phyloP scores from a whole-genome alignment of 1,284 basidiomycete genomes.

The Cutaneotrichosporon cyanovorans region DNA sequence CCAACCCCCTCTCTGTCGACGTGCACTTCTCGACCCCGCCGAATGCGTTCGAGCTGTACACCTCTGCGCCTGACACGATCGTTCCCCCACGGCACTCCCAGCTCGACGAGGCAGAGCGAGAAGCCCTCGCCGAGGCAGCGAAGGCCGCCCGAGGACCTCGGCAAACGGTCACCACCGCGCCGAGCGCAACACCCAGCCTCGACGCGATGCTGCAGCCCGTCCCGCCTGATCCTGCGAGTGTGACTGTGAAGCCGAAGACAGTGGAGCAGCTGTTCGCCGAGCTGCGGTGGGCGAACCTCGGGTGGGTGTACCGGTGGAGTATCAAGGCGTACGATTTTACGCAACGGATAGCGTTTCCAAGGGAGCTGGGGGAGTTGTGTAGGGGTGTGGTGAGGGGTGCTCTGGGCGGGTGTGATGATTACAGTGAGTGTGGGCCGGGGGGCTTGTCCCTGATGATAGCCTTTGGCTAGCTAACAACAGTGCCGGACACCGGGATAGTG shows the following conservation, averaged over 20 bases:
- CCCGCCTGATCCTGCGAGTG: slow-evolving; percentile 21
- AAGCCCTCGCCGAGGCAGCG: background rate
- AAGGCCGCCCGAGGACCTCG: background rate
- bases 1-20: slow-evolving; percentile 81
- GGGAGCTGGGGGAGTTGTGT: slow-evolving; percentile 56
- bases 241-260: slow-evolving; percentile 50
- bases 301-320: slow-evolving; percentile 64
- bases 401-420: slow-evolving; percentile 65
- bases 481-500: slow-evolving; percentile 85
- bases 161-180: slow-evolving; percentile 22
- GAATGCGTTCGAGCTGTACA: slow-evolving; percentile 50
- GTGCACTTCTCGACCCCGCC: slow-evolving; percentile 69
- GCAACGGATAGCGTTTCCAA: slow-evolving; percentile 57
- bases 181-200: slow-evolving; percentile 33
- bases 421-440: slow-evolving; percentile 62
- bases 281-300: slow-evolving; percentile 85
- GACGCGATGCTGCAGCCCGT: slow-evolving; percentile 32
- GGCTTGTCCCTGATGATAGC: too few species aligned
- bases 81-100: slow-evolving; percentile 23
- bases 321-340: slow-evolving; percentile 84
- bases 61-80: slow-evolving; percentile 26
- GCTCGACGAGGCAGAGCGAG: slow-evolving; percentile 5
- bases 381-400: slow-evolving; percentile 56
- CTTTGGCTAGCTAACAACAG: slow-evolving; percentile 5
- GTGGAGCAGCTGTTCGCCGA: slow-evolving; percentile 60